phyloP scores from a whole-genome alignment of 2,329 filamentous ascomycete species.

The Grosmannia serpens region DNA sequence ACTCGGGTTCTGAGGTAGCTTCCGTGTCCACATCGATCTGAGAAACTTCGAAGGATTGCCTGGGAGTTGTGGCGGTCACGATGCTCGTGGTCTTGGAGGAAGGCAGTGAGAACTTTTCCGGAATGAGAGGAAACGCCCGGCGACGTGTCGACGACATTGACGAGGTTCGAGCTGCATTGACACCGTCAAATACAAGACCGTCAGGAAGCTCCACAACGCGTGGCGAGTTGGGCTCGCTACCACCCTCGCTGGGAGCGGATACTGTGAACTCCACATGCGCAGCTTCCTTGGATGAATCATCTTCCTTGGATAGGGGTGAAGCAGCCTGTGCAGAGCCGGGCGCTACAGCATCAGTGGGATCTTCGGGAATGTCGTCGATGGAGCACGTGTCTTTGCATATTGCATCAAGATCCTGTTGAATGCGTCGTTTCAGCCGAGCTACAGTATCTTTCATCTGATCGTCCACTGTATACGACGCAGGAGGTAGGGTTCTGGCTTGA shows the following conservation, averaged over 20 bases:
- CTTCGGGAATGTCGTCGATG: constrained; percentile 24
- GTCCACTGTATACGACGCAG: constrained; percentile 21
- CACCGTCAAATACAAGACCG: background rate
- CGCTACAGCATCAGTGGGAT: background rate
- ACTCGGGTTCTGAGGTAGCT: background rate
- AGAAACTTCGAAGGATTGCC: background rate
- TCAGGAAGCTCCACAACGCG: constrained; percentile 11
- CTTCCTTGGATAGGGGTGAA: background rate
- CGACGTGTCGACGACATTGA: constrained; percentile 2
- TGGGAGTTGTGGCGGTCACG: background rate
- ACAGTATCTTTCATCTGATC: constrained; percentile 27
- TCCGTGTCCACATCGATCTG: background rate
- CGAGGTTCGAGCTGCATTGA: background rate
- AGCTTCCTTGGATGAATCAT: background rate
- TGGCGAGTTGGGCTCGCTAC: background rate
- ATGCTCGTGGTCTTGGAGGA: background rate
- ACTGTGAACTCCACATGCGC: background rate
- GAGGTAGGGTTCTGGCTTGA: constrained; percentile 17
- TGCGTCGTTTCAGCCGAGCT: constrained; percentile 29
- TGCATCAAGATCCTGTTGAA: constrained; percentile 35
- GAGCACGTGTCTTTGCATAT: constrained; percentile 40
- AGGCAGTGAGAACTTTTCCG: constrained; percentile 8
- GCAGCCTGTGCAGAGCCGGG: background rate
- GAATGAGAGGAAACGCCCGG: constrained; percentile 15
- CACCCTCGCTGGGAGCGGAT: background rate